Conservation (phyloP, 2,329 filamentous ascomycete species). For the Trichoderma brevicompactum region DNA sequence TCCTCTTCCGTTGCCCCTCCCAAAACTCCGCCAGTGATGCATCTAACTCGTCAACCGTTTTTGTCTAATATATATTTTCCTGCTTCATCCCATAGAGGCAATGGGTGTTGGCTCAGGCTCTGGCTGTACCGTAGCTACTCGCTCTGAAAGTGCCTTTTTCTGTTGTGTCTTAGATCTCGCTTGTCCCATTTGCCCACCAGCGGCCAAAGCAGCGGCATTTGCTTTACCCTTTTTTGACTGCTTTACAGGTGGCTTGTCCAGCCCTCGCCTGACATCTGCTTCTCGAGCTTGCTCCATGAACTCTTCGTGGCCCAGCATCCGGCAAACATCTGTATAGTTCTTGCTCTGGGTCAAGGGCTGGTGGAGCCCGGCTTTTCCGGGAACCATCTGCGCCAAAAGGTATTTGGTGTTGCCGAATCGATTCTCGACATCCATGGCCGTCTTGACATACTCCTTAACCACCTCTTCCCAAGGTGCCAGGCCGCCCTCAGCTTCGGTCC, state of each 20-base stretch:
- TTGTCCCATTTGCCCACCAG: conserved; percentile 52
- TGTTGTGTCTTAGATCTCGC: conserved; percentile 43
- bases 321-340: conserved; percentile 72
- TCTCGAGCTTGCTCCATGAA: conserved; percentile 66
- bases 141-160: conserved; percentile 45
- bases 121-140: conserved; percentile 35
- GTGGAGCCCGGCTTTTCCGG: conserved; percentile 72
- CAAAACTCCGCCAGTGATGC: neutral
- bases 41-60: conserved; percentile 1
- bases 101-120: conserved; percentile 35
- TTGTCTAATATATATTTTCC: neutral
- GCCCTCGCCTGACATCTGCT: conserved; percentile 66
- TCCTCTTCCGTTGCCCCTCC: neutral
- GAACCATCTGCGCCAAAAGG: conserved; percentile 81
- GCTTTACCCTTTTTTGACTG: conserved; percentile 38
- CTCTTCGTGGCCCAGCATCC: conserved; percentile 66
- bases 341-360: conserved; percentile 66
- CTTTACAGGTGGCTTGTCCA: conserved; percentile 55
- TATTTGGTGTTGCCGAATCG: conserved; percentile 93
- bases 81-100: conserved; percentile 32
- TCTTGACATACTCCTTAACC: conserved; percentile 73
- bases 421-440: conserved; percentile 78
- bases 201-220: conserved; percentile 52
- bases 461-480: conserved; percentile 76
- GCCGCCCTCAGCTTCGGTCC: conserved; percentile 69